These are phyloP conservation scores for Aureobasidium musti DNA, from an alignment of 2,329 filamentous ascomycete genomes.

Conservation along the genomic window DNA sequence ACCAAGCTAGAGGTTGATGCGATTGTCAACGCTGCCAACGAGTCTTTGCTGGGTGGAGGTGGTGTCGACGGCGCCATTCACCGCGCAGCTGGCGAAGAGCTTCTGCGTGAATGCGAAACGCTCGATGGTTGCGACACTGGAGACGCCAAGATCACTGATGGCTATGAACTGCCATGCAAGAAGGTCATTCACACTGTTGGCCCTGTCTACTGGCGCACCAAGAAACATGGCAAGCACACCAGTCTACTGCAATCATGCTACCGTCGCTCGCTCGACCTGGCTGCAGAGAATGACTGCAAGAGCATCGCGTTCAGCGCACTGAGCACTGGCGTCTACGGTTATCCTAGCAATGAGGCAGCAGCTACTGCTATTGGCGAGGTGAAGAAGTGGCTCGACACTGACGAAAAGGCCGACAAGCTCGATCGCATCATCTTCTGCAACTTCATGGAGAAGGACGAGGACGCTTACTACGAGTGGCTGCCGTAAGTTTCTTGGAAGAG, in stretches of 20 bases:
- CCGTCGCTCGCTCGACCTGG: constrained; percentile 68
- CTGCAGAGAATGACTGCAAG: constrained; percentile 64
- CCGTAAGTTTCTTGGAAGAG: constrained; percentile 65
- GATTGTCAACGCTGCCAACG: constrained; percentile 93
- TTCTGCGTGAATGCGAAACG: constrained; percentile 69
- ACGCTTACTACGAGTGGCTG: constrained; percentile 67
- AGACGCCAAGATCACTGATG: constrained; percentile 77
- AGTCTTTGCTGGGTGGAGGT: constrained; percentile 76
- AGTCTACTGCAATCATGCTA: constrained; percentile 66
- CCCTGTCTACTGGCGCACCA: constrained; percentile 64
- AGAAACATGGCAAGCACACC: constrained; percentile 44
- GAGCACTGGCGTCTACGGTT: constrained; percentile 89
- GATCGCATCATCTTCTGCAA: constrained; percentile 82
- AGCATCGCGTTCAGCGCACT: constrained; percentile 81
- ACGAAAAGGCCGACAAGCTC: constrained; percentile 50
- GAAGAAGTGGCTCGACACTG: constrained; percentile 55
- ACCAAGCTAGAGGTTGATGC: constrained; percentile 75
- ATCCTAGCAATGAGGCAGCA: constrained; percentile 73
- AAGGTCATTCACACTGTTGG: constrained; percentile 91
- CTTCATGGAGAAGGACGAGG: constrained; percentile 75
- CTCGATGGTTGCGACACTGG: constrained; percentile 76
- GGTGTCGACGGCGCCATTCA: constrained; percentile 82
- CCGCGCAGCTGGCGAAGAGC: constrained; percentile 68
- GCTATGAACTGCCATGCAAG: constrained; percentile 71
- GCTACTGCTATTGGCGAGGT: constrained; percentile 66